Evolutionary conservation across 1,139 yeast species (phyloP).

Genomic region (Yamadazyma epiphylla): DNA sequence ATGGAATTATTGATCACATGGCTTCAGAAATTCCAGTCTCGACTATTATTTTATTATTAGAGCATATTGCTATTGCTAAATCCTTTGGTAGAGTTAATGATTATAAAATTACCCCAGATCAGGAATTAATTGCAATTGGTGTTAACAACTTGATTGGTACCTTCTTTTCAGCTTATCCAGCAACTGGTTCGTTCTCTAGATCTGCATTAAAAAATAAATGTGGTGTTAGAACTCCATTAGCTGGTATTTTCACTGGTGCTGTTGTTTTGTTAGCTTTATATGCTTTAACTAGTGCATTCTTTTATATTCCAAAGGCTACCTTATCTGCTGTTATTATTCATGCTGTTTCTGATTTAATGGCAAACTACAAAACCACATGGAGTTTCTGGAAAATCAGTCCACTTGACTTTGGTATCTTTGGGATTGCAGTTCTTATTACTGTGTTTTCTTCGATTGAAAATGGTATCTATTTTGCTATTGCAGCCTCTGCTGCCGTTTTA

Average conservation of each 20-base stretch:
- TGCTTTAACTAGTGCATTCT: constrained; percentile 78
- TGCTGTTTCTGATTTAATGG: constrained; percentile 88
- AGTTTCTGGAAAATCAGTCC: constrained; percentile 76
- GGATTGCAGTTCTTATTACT: constrained; percentile 73
- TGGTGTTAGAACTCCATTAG: constrained; percentile 92
- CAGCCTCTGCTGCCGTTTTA: constrained; percentile 75
- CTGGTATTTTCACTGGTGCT: constrained; percentile 87
- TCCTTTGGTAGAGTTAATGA: constrained; percentile 92
- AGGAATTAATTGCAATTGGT: constrained; percentile 93
- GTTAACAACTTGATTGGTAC: constrained; percentile 87
- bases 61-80: constrained; percentile 91
- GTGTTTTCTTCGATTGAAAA: constrained; percentile 80
- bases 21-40: constrained; percentile 85
- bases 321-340: constrained; percentile 86
- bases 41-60: constrained; percentile 73
- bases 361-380: constrained; percentile 68
- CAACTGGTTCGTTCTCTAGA: constrained; percentile 94
- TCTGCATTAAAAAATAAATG: constrained; percentile 93
- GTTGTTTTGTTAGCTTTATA: constrained; percentile 86
- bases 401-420: constrained; percentile 69
- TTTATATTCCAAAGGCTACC: constrained; percentile 86
- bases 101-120: constrained; percentile 88
- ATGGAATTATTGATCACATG: constrained; percentile 55
- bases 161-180: constrained; percentile 90
- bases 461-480: constrained; percentile 88